These are phyloP conservation scores for Fomitopsis betulina DNA, from an alignment of 1,284 basidiomycete genomes.

Conservation along the genomic window DNA sequence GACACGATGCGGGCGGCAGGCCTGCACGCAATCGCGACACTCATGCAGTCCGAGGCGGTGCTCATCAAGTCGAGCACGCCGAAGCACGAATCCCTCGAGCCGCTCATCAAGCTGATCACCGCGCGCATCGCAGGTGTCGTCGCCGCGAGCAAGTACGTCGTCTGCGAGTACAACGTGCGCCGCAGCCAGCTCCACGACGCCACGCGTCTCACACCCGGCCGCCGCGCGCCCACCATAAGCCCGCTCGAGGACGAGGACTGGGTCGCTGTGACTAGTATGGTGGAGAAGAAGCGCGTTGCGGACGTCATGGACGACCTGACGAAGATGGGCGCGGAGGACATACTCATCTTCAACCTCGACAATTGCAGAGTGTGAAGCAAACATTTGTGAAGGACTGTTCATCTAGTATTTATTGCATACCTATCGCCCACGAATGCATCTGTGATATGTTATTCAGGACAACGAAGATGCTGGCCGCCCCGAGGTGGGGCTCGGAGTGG, in stretches of 20 bases:
- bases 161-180: slow-evolving; percentile 90
- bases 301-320: slow-evolving; percentile 89
- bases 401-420: slow-evolving; percentile 3
- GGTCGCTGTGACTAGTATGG: slow-evolving; percentile 94
- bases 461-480: background rate
- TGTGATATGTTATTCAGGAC: too few species aligned
- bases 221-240: slow-evolving; percentile 87
- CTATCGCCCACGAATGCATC: background rate
- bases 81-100: slow-evolving; percentile 62
- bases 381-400: background rate
- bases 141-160: slow-evolving; percentile 84
- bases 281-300: slow-evolving; percentile 82
- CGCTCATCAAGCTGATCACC: slow-evolving; percentile 81
- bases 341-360: slow-evolving; percentile 85
- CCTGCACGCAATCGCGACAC: slow-evolving; percentile 86
- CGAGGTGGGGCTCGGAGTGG: background rate
- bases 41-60: slow-evolving; percentile 89
- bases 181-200: slow-evolving; percentile 63
- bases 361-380: slow-evolving; percentile 81
- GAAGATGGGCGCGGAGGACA: slow-evolving; percentile 83
- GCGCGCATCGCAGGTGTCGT: slow-evolving; percentile 91
- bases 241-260: slow-evolving; percentile 82
- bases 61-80: slow-evolving; percentile 80
- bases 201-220: slow-evolving; percentile 80
- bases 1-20: slow-evolving; percentile 99